Evolutionary conservation across 2,329 filamentous ascomycete species (phyloP), one percentile per base, ranked within the genome.

Genomic region (Ascomycota sp.): DNA sequence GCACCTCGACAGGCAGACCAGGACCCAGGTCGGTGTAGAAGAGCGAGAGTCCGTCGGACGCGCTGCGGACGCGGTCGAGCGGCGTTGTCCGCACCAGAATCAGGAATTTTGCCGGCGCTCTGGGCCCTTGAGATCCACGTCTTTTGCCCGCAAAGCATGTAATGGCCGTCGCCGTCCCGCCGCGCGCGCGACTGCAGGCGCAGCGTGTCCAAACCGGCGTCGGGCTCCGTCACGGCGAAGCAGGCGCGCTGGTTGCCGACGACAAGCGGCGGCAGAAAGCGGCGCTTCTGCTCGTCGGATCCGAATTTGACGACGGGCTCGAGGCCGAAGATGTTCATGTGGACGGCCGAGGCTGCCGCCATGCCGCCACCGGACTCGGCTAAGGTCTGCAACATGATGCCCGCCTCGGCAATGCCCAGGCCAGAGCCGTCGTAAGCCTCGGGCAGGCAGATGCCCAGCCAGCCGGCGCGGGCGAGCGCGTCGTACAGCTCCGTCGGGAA

Each of bases 51-150:
- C 75, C 79, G 45, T 85, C 70, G 11, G 68, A 77, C 0, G 74
- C 65, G 43, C 75, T 82, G 35, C 58, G 57, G 0, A 72, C 69
- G 33, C 80, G 59, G 30, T 80, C 73, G 0, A 75, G 39, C 0
- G 75, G 65, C 0, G 70, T 79, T 0, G 80, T 91, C 1, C 81
- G 66, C 0, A 79, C 79, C 0, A 92, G 63, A 0, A 91, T 59
- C 4, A 91, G 73, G 79, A n/a, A 91, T 89, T 42, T 81, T 79
- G 3, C 64, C 62, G 0, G 81, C 79, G 1, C 86, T 75, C 46
- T 89, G 79, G 0, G 81, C 81, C 30, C 70, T 83, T 0, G 79
- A 80, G 32, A 89, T 91, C 81, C 81, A 91, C 32, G 86, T 85
- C 54, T 91, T 91, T 45, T 86, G 78, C 0, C 81, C 80, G 0